Conservation (phyloP, 352 stramenopile species). For the Pythium apleroticum region DNA sequence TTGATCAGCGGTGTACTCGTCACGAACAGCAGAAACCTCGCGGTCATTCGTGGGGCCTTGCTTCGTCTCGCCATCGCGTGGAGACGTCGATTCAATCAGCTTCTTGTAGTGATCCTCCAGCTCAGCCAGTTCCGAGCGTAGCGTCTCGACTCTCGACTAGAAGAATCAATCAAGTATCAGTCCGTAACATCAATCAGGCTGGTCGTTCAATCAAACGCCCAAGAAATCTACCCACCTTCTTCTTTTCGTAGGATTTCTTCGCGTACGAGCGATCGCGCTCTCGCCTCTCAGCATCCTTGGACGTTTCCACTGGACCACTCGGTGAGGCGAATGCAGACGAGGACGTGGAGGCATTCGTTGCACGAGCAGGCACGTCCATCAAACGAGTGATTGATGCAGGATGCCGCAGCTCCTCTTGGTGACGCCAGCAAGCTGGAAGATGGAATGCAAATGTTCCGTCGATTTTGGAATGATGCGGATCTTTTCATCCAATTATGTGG, state of each 20-base stretch:
- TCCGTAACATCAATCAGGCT: not conserved
- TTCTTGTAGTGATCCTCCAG: constrained; percentile 5
- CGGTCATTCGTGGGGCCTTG: not conserved
- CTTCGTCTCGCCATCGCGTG: not conserved
- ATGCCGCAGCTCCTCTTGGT: not conserved
- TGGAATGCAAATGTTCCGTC: not conserved
- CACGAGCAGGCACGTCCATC: not conserved
- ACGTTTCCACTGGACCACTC: not conserved
- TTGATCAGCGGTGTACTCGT: not conserved
- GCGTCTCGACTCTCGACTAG: constrained; percentile 10
- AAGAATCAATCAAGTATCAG: not conserved
- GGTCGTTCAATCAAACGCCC: not conserved
- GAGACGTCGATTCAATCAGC: not conserved
- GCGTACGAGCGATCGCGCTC: not conserved
- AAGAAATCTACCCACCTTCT: not conserved
- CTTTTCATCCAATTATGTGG: not conserved
- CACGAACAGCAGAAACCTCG: not conserved
- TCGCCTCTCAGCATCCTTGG: not conserved
- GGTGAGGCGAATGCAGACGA: not conserved
- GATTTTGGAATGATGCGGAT: too few relatives aligned
- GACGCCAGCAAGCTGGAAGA: not conserved
- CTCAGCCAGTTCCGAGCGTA: constrained; percentile 4
- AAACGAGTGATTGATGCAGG: not conserved
- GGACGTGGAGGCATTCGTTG: not conserved
- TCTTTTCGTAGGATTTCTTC: constrained; percentile 1